Conservation (phyloP, 1,284 basidiomycete genomes). For the Sanguinoderma infundibulare region DNA sequence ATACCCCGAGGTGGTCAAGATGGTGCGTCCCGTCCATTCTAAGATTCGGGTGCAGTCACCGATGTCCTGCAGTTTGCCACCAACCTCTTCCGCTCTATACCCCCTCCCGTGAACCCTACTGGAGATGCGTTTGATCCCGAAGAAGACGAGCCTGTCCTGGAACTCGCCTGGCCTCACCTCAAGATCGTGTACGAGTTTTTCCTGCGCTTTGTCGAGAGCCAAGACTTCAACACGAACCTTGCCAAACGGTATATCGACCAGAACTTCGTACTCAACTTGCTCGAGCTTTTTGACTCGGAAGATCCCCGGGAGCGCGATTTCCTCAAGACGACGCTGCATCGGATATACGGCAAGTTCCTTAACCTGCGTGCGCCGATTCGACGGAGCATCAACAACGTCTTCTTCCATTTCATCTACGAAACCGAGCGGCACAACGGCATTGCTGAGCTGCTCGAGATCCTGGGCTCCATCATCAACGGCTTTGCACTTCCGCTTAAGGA, state of each 20-base stretch:
- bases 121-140: conserved; percentile 99
- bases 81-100: conserved; percentile 99
- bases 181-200: conserved; percentile 99
- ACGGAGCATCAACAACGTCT: conserved; percentile 99
- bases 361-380: conserved; percentile 99
- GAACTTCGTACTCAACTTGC: conserved; percentile 92
- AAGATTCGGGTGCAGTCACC: conserved; percentile 1
- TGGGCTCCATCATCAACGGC: conserved; percentile 99
- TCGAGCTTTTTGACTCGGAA: conserved; percentile 99
- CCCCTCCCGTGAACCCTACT: conserved; percentile 97
- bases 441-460: conserved; percentile 96
- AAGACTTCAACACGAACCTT: conserved; percentile 98
- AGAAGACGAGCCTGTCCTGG: conserved; percentile 98
- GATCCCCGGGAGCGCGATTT: conserved; percentile 99
- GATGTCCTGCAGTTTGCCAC: conserved; percentile 76
- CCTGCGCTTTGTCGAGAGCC: conserved; percentile 97
- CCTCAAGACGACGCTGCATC: conserved; percentile 97
- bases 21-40: conserved; percentile 66
- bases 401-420: conserved; percentile 99
- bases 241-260: conserved; percentile 99
- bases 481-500: conserved; percentile 98
- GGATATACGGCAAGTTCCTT: conserved; percentile 99
- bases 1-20: conserved; percentile 99
- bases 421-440: conserved; percentile 99
- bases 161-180: conserved; percentile 99